Conservation (phyloP, 345 rosid genomes). For the Salix udensis region DNA sequence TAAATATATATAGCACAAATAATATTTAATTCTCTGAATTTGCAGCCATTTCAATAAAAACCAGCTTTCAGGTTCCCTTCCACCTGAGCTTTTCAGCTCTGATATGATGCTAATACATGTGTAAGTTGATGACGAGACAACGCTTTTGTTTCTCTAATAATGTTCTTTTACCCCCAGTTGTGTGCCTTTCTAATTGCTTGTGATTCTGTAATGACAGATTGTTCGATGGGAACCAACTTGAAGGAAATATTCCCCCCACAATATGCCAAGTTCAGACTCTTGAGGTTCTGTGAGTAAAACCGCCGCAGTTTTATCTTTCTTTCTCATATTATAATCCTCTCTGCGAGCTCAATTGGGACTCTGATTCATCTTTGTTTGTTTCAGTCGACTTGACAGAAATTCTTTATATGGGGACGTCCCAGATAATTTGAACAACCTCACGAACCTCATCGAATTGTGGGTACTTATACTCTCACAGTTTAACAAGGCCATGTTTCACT, state of each 20-base stretch:
- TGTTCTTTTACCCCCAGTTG: not conserved
- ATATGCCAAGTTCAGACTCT: slow-evolving; percentile 72
- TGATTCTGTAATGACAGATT: slow-evolving; percentile 38
- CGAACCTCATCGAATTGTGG: slow-evolving; percentile 67
- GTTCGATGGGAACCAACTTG: slow-evolving; percentile 72
- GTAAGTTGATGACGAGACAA: slow-evolving; percentile 43
- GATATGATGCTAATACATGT: slow-evolving; percentile 80
- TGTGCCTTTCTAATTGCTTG: slow-evolving; percentile 4
- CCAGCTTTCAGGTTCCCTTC: slow-evolving; percentile 79
- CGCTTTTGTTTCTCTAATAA: not conserved
- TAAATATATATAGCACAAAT: not conserved
- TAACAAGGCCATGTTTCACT: not conserved
- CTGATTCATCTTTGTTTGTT: slow-evolving; percentile 23
- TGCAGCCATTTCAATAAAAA: slow-evolving; percentile 94
- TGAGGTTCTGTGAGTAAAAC: slow-evolving; percentile 89
- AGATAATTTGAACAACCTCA: slow-evolving; percentile 65
- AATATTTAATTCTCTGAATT: slow-evolving; percentile 13
- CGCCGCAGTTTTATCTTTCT: not conserved
- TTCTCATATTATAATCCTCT: not conserved
- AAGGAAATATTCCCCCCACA: slow-evolving; percentile 62
- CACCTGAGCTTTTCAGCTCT: slow-evolving; percentile 57
- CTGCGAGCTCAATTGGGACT: not conserved
- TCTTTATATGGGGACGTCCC: slow-evolving; percentile 58
- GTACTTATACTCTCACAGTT: slow-evolving; percentile 20
- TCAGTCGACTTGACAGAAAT: slow-evolving; percentile 97